These are phyloP conservation scores for Achlya hypogyna DNA, from an alignment of 352 stramenopile species.

Conservation along the genomic window DNA sequence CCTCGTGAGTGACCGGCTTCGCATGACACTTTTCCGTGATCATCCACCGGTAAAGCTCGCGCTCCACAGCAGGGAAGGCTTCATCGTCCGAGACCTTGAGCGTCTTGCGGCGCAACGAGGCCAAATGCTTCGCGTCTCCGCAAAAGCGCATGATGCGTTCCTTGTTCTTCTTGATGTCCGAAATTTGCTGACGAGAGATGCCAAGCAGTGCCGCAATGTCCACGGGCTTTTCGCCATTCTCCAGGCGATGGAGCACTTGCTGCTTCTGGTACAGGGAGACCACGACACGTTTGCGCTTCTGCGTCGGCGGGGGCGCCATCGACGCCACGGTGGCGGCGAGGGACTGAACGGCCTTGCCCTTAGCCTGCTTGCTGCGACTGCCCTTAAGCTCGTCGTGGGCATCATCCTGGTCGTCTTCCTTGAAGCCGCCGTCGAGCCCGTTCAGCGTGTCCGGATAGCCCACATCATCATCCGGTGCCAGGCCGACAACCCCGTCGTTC, in stretches of 20 bases:
- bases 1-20: constrained; percentile 38
- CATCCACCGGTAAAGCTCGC: constrained; percentile 77
- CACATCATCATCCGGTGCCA: constrained; percentile 22
- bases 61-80: constrained; percentile 60
- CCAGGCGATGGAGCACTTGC: constrained; percentile 64
- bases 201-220: constrained; percentile 48
- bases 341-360: background rate
- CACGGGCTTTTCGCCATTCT: constrained; percentile 52
- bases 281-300: constrained; percentile 75
- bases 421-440: constrained; percentile 19
- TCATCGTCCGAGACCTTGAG: constrained; percentile 53
- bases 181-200: constrained; percentile 75
- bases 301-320: background rate
- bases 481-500: constrained; percentile 19
- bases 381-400: background rate
- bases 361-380: background rate
- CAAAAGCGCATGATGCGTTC: constrained; percentile 70
- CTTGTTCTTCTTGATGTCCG: constrained; percentile 82
- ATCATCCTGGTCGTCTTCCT: constrained; percentile 18
- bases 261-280: constrained; percentile 79
- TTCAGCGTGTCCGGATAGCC: constrained; percentile 20
- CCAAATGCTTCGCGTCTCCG: constrained; percentile 61
- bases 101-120: constrained; percentile 64
- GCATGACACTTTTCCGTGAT: constrained; percentile 52
- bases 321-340: background rate